phyloP scores from a whole-genome alignment of 169 alveolate genomes.

The Eimeria acervulina region DNA sequence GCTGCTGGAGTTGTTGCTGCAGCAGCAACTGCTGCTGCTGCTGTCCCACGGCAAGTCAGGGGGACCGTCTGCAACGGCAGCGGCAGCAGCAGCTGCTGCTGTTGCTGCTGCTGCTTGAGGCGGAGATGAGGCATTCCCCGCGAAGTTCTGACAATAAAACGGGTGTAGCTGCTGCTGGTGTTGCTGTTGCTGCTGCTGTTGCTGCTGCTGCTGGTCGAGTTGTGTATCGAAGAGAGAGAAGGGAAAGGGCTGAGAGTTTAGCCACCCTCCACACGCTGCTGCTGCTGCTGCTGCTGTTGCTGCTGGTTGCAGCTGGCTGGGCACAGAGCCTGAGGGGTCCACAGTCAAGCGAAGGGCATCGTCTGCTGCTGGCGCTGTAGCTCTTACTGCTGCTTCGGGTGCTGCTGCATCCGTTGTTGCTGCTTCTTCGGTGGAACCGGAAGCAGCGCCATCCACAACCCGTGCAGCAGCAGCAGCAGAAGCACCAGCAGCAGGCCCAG shows the following conservation, averaged over 20 bases:
- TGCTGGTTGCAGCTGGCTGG: conserved; percentile 28
- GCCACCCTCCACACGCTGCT: not conserved
- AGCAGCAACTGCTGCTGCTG: conserved; percentile 58
- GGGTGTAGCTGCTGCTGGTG: conserved; percentile 49
- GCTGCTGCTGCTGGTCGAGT: conserved; percentile 24
- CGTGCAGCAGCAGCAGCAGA: not conserved
- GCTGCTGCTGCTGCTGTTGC: conserved; percentile 52
- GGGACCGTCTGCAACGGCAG: conserved; percentile 47
- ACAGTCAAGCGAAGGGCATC: not conserved
- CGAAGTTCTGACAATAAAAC: not conserved
- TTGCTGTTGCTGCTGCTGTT: conserved; percentile 54
- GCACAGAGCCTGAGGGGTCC: not conserved
- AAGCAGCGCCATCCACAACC: not conserved
- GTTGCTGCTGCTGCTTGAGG: conserved; percentile 21
- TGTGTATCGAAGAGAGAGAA: conserved; percentile 23
- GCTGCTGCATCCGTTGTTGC: conserved; percentile 31
- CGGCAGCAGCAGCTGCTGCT: conserved; percentile 62
- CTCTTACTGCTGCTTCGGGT: conserved; percentile 23
- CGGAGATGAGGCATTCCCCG: not conserved
- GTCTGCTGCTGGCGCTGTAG: not conserved
- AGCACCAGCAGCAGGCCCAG: too few relatives aligned
- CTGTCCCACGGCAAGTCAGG: conserved; percentile 67
- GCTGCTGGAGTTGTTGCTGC: not conserved
- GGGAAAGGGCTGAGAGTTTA: conserved; percentile 14
- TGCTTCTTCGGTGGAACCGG: not conserved